Percentiles rank a stretch among this genome's conserved stretches.
phyloP scores from a whole-genome alignment of 352 stramenopile species.

The Pythium brassicae region DNA sequence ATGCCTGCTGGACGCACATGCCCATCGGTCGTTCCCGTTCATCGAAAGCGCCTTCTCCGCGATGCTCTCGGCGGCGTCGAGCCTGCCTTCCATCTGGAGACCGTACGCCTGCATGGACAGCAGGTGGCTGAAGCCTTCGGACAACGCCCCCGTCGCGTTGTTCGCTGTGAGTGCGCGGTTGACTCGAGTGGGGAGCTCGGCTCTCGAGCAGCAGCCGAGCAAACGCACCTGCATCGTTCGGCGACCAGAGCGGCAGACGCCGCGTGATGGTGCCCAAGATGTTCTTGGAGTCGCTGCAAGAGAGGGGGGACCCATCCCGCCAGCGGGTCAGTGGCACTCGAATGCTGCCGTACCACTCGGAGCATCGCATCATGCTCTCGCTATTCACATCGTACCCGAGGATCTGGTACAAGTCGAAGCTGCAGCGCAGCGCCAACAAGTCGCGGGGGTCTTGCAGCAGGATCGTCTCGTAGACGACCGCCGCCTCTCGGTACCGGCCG shows the following conservation, averaged over 20 bases:
- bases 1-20: slow-evolving; percentile 42
- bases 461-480: slow-evolving; percentile 78
- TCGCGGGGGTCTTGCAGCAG: slow-evolving; percentile 61
- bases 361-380: no score
- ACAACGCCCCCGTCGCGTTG: no score
- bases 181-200: background rate
- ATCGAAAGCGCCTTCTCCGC: slow-evolving; percentile 80
- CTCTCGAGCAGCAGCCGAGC: background rate
- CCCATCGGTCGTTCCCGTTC: slow-evolving; percentile 82
- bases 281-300: slow-evolving; percentile 68
- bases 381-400: slow-evolving; percentile 42
- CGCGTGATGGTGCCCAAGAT: slow-evolving; percentile 67
- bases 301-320: background rate
- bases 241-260: slow-evolving; percentile 70
- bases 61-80: slow-evolving; percentile 63
- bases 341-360: no score
- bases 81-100: slow-evolving; percentile 54
- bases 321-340: background rate
- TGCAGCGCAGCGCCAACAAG: slow-evolving; percentile 71
- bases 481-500: slow-evolving; percentile 62
- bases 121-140: slow-evolving; percentile 65
- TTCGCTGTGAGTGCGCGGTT: background rate
- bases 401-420: slow-evolving; percentile 72
- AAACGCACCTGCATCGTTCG: slow-evolving; percentile 47
- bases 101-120: slow-evolving; percentile 82